phyloP scores from a whole-genome alignment of 371 early-diverging fungal genomes.

The Mucor velutinosus region DNA sequence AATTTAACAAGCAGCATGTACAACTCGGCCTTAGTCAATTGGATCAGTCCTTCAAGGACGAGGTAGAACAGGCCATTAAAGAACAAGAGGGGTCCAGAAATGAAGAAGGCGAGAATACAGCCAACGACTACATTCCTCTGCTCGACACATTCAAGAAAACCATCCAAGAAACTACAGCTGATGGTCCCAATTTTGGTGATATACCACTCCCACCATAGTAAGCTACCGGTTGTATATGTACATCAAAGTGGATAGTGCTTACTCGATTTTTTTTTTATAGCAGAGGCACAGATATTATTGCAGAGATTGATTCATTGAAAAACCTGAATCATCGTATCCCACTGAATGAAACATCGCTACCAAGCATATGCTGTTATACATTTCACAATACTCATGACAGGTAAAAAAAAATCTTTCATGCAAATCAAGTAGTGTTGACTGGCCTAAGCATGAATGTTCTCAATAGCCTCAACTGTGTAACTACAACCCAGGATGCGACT shows the following conservation, averaged over 20 bases:
- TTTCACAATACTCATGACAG: slow-evolving; percentile 92
- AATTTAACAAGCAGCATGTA: slow-evolving; percentile 71
- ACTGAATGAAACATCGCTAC: slow-evolving; percentile 73
- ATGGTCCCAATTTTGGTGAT: slow-evolving; percentile 48
- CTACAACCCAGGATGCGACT: slow-evolving; percentile 72
- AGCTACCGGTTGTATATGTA: slow-evolving; percentile 13
- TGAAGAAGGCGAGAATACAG: slow-evolving; percentile 15
- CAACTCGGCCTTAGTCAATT: slow-evolving; percentile 41
- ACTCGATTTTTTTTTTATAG: slow-evolving; percentile 25
- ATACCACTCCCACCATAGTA: slow-evolving; percentile 77
- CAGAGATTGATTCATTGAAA: slow-evolving; percentile 72
- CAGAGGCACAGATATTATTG: slow-evolving; percentile 69
- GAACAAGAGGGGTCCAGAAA: slow-evolving; percentile 26
- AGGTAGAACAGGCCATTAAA: slow-evolving; percentile 43
- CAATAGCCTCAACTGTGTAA: slow-evolving; percentile 66
- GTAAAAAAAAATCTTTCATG: slow-evolving; percentile 25
- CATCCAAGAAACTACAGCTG: slow-evolving; percentile 37
- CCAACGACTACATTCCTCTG: slow-evolving; percentile 16
- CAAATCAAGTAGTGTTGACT: not conserved
- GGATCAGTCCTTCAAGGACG: slow-evolving; percentile 43
- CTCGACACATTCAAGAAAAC: slow-evolving; percentile 50
- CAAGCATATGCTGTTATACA: slow-evolving; percentile 97
- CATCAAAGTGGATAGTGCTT: not conserved
- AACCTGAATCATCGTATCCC: slow-evolving; percentile 81
- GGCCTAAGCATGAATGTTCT: not conserved